These are phyloP conservation scores for Lagenaria siceraria DNA, from an alignment of 306 rosid genomes.

Conservation along the genomic window DNA sequence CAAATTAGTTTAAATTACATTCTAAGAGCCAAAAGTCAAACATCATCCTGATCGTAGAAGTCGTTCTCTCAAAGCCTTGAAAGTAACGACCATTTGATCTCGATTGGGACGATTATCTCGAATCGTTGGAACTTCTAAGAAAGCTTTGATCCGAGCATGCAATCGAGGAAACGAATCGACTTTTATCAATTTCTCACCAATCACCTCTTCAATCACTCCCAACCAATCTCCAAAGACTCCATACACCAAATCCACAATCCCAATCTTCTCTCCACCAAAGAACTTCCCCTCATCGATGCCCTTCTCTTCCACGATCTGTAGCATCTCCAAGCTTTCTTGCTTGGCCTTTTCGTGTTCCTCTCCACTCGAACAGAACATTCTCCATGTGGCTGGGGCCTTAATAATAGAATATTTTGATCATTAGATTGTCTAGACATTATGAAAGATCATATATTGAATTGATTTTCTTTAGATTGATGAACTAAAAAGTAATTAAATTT, in stretches of 20 bases:
- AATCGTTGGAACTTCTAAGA: conserved; percentile 23
- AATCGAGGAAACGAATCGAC: conserved; percentile 17
- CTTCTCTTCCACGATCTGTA: conserved; percentile 13
- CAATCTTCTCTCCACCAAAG: conserved; percentile 19
- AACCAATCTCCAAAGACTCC: conserved; percentile 12
- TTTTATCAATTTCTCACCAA: conserved; percentile 17
- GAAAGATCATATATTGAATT: no score
- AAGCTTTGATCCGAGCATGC: conserved; percentile 28
- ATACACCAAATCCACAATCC: conserved; percentile 14
- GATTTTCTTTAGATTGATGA: no score
- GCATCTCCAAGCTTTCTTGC: not conserved
- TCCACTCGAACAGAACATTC: not conserved
- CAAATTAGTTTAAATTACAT: no score
- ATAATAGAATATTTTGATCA: no score
- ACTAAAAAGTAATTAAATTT: no score
- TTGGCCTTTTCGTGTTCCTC: conserved; percentile 13
- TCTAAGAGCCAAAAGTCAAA: no score
- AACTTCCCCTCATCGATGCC: conserved; percentile 11
- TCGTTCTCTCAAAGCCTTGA: not conserved
- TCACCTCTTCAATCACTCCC: conserved; percentile 10
- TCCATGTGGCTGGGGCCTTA: not conserved
- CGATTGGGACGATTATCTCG: conserved; percentile 23
- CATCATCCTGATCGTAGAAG: not conserved
- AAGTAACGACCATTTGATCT: not conserved
- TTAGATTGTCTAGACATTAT: no score